Evolutionary conservation across 2,329 filamentous ascomycete species (phyloP), one percentile per base, ranked within the genome.

Genomic region (Tothia fuscella): DNA sequence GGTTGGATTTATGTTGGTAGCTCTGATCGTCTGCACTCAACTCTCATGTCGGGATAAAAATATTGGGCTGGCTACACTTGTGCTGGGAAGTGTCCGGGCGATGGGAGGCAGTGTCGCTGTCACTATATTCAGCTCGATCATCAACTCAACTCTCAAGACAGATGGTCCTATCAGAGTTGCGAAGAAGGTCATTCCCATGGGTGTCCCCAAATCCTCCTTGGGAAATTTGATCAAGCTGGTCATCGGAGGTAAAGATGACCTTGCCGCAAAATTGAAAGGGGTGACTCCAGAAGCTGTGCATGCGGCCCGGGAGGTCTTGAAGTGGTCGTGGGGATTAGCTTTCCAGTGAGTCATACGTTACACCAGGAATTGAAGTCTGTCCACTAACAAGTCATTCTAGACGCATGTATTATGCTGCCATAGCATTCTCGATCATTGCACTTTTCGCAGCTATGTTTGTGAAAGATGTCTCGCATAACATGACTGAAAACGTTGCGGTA

Each of bases 51-150:
- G 21, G 12, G 44, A 46, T 32, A 21, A 38, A n/a, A 14, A 46
- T 21, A 38, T 46, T 10, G 44, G 44, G n/a, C 32, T 42, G 2
- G 39, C 41, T 14, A 44, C 44, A n/a, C 33, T 46, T 14, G n/a
- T 46, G 12, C 31, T 37, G 4, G 44, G 44, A 12, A 31, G 24
- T 6, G 14, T 37, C 3, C 32, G 42, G 14, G 33, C 42, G 19
- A 44, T 44, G 14, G 44, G 44, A 13, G 44, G 44, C 13, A 22
- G 17, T 21, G 42, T 46, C 20, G 44, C 44, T 2, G 20, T 46
- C 3, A 35, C 31, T 6, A 46, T 46, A 25, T 46, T 46, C 26
- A 29, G 32, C 5, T 31, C 41, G 5, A 16, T 38, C 9, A 17
- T 46, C 10, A 12, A 39, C 6, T 45, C 44, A 24, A 39, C 19